Base-by-base conservation (phyloP, 1,139 yeast species). In the Suzukiozyma palmioleophila region DNA sequence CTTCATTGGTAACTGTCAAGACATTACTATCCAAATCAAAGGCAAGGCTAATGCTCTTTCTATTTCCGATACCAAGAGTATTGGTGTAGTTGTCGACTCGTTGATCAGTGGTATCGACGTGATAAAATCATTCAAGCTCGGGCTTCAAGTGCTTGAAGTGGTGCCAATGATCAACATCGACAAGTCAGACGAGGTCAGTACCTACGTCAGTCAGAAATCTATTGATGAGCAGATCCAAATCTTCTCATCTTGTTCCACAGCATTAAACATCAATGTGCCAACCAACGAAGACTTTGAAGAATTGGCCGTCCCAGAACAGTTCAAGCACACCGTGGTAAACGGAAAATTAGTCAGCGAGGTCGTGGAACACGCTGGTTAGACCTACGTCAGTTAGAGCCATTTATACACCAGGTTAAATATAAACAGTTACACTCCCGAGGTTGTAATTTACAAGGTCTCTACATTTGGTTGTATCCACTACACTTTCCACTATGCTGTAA, bases 11-110 rank as follows among this genome's bases (percentile, higher is more conserved):
- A 81, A 84, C 52, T 87, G 96, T 65, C 57, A 59, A 31, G 83
- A 83, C 43, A 68, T 79, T 35, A 82, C 96, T 10, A 66, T 94
- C 43, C 94, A 86, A 59, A 71, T 94, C 56, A 83, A 80, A 61
- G 98, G 98, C 45, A 92, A 92, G 60, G 88, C 89, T 43, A 90
- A 89, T 54, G 95, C 96, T 0, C 77, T 94, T 40, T 79, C 96
- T 1, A 57, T 92, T 44, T 83, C 86, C 45, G 83, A 83, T 43
- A 81, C 95, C 55, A 68, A 68, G 32, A 80, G 79, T 47, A 73
- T 81, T 33, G 96, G 90, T 11, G 69, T 94, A 32, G 83, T 92
- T 31, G 75, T 88, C 29, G 97, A 92, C 46, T 77, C 85, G 24
- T 78, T 89, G 50, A 87, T 94, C 39, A 83, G 96, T 5, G 94